These are phyloP conservation scores for Themeda triandra DNA, from an alignment of 176 grass and related monocot genomes.

Conservation along the genomic window DNA sequence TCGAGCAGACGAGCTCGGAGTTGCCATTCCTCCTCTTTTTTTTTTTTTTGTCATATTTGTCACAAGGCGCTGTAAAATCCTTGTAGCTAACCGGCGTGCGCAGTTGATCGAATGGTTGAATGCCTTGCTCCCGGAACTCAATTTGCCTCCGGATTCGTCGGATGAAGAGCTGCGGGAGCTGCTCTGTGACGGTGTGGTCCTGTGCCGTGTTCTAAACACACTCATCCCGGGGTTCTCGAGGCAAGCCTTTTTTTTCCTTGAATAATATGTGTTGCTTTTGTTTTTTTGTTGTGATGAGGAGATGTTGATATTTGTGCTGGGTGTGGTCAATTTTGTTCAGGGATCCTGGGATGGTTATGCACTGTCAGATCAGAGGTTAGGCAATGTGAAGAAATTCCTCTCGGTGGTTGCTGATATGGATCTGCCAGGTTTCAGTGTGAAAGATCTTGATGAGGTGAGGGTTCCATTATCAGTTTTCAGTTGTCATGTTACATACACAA, in stretches of 20 bases:
- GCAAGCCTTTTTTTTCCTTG: not conserved
- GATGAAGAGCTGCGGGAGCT: constrained; percentile 69
- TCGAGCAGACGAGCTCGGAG: not conserved
- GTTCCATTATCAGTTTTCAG: not conserved
- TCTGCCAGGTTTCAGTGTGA: constrained; percentile 62
- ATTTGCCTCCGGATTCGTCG: constrained; percentile 45
- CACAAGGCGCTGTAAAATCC: not conserved
- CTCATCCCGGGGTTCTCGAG: constrained; percentile 51
- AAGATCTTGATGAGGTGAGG: constrained; percentile 77
- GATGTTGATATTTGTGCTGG: constrained; percentile 10
- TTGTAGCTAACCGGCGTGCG: constrained; percentile 47
- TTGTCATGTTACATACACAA: not conserved
- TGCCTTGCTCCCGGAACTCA: constrained; percentile 53
- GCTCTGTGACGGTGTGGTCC: constrained; percentile 55
- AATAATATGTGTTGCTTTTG: not conserved
- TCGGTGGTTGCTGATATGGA: constrained; percentile 63
- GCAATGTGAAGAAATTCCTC: constrained; percentile 72
- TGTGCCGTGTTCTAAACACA: constrained; percentile 51
- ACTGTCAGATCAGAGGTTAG: constrained; percentile 33
- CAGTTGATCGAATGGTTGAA: constrained; percentile 72
- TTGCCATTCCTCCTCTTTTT: not conserved
- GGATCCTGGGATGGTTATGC: constrained; percentile 38
- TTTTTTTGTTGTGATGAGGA: not conserved
- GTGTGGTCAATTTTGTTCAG: constrained; percentile 26
- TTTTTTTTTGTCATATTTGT: not conserved